Conservation (phyloP, 2,329 filamentous ascomycete genomes). For the Alternaria longipes region DNA sequence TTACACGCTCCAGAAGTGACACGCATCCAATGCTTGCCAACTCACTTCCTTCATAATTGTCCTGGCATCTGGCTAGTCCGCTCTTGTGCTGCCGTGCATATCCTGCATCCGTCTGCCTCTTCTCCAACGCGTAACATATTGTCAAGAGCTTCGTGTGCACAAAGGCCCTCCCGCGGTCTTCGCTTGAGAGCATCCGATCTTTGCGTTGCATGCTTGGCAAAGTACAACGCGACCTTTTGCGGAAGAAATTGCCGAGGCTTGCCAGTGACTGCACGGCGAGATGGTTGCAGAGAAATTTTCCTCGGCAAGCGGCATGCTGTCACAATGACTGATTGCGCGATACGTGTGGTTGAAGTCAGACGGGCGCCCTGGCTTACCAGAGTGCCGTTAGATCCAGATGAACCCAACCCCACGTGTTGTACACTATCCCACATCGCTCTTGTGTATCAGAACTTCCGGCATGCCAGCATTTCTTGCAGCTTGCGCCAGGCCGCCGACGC, state of each 20-base stretch:
- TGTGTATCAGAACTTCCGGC: constrained; percentile 1
- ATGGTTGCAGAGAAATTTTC: constrained; percentile 23
- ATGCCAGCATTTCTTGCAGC: constrained; percentile 7
- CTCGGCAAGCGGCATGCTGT: constrained; percentile 15
- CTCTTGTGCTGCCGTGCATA: constrained; percentile 8
- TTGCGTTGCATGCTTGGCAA: constrained; percentile 34
- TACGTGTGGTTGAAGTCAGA: background rate
- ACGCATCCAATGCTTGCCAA: constrained; percentile 28
- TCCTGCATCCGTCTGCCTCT: background rate
- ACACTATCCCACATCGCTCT: constrained; percentile 17
- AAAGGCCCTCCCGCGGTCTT: constrained; percentile 5
- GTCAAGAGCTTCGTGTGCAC: constrained; percentile 3
- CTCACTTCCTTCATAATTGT: constrained; percentile 15
- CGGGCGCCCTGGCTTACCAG: background rate
- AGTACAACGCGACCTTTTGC: constrained; percentile 11
- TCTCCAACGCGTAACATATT: background rate
- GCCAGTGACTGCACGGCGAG: constrained; percentile 10
- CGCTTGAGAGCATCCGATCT: constrained; percentile 20
- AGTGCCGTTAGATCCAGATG: constrained; percentile 16
- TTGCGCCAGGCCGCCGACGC: constrained; percentile 5
- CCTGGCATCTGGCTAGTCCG: background rate
- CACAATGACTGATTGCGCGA: constrained; percentile 5
- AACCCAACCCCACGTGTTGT: constrained; percentile 36
- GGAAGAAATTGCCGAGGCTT: constrained; percentile 28
- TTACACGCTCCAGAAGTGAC: constrained; percentile 31